Evolutionary conservation across 192 early-diverging fungal genomes (phyloP), one percentile per base, ranked within the genome.

Genomic region (Coemansia sp.): DNA sequence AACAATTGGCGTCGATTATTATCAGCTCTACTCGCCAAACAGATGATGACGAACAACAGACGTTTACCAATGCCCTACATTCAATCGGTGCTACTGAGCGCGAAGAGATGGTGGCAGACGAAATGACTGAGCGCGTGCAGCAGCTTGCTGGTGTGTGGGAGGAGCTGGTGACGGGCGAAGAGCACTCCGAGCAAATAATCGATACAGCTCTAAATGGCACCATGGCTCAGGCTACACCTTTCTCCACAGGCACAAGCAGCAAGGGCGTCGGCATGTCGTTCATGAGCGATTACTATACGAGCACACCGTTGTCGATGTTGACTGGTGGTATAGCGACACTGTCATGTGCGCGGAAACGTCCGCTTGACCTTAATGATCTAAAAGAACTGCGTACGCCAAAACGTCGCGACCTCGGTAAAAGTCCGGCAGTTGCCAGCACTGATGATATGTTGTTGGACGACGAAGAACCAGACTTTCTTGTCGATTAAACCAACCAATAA

Each of bases 131-230:
- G 58, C 48, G 58, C 9, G 53, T 34, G 54, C 62, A 55, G 41
- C 48, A 64, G 60, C 67, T 76, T 27, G 73, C 73, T 6, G 31
- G 5, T 0, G 27, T 32, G 55, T 76, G 73, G 73, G 73, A 69
- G 3, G 67, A 58, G 0, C 48, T 74, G 28, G 49, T 51, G 0
- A 54, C 6, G 4, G 59, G 10, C 3, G 73, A 65, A n/a, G 58
- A 56, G 54, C 54, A 61, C 23, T 53, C 62, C 25, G 28, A 14
- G 1, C n/a, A 58, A 23, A n/a, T 68, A 14, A 44, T 60, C 10
- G 54, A 64, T 24, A 7, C 25, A 32, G 50, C 31, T 0, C 5
- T 25, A 47, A 47, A 50, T 47, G 61, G 60, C 14, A 18, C 41
- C 1, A 22, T 61, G 19, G 16, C 41, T 7, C 16, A 47, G 0